These are phyloP conservation scores for Kodamaea arcana DNA, from an alignment of 1,139 yeast genomes.

Conservation along the genomic window DNA sequence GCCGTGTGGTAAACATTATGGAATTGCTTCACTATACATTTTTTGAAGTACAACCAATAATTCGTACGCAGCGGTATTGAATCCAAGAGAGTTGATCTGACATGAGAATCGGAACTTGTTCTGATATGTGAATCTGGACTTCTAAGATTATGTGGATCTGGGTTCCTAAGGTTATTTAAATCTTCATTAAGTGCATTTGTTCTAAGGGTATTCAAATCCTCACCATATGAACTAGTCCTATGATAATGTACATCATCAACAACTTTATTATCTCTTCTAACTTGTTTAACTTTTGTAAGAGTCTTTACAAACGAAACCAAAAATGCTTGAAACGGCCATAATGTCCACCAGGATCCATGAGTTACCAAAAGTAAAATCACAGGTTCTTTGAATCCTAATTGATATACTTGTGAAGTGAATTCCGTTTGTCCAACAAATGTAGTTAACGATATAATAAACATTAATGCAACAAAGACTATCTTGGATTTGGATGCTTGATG, in stretches of 20 bases:
- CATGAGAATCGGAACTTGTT: constrained; percentile 21
- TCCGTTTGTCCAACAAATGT: constrained; percentile 80
- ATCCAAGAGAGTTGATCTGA: constrained; percentile 23
- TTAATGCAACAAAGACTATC: constrained; percentile 48
- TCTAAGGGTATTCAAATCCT: constrained; percentile 23
- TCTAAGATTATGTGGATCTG: neutral
- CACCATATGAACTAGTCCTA: constrained; percentile 5
- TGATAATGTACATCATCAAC: too few relatives aligned
- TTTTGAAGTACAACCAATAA: constrained; percentile 33
- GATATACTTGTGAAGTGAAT: constrained; percentile 68
- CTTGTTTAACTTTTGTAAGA: constrained; percentile 19
- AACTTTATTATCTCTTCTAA: constrained; percentile 3
- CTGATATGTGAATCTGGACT: too few relatives aligned
- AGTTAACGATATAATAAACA: constrained; percentile 57
- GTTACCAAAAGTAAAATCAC: constrained; percentile 62
- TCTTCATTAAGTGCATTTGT: too few relatives aligned
- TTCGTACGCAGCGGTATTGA: constrained; percentile 17
- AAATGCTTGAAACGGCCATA: constrained; percentile 73
- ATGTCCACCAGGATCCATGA: constrained; percentile 73
- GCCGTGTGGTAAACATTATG: constrained; percentile 51
- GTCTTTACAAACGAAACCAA: constrained; percentile 44
- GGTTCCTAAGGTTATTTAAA: constrained; percentile 7
- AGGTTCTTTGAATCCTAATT: constrained; percentile 63
- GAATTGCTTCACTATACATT: constrained; percentile 44
- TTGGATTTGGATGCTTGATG: constrained; percentile 27